Evolutionary conservation across 2,329 filamentous ascomycete genomes (phyloP).

Genomic region (Curvularia sp.): DNA sequence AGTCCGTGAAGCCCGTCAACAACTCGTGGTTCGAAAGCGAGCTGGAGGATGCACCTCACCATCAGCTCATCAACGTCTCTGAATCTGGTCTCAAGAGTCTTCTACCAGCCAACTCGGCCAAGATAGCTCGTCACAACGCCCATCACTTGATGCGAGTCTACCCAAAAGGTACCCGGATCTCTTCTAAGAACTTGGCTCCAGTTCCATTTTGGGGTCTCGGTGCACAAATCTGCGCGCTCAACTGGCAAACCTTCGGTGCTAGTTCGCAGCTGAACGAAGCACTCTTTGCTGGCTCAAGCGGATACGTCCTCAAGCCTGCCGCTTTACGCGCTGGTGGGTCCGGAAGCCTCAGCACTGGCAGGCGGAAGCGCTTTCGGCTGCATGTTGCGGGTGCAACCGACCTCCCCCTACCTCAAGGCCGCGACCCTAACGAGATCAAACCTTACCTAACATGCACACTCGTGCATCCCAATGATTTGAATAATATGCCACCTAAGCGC

Average conservation of each 20-base stretch:
- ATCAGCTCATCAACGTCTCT: slow-evolving; percentile 73
- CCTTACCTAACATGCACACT: slow-evolving; percentile 72
- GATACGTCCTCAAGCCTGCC: slow-evolving; percentile 70
- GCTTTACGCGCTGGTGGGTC: slow-evolving; percentile 64
- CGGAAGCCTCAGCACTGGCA: slow-evolving; percentile 57
- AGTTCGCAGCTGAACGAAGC: slow-evolving; percentile 73
- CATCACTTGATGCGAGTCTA: slow-evolving; percentile 73
- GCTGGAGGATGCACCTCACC: slow-evolving; percentile 61
- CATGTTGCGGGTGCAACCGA: slow-evolving; percentile 69
- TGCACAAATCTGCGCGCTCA: slow-evolving; percentile 72
- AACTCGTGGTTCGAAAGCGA: slow-evolving; percentile 68
- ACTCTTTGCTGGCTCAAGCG: slow-evolving; percentile 69
- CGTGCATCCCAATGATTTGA: slow-evolving; percentile 63
- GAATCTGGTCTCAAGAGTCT: slow-evolving; percentile 64
- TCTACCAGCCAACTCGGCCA: slow-evolving; percentile 56
- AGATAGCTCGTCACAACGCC: slow-evolving; percentile 67
- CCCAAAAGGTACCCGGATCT: slow-evolving; percentile 73
- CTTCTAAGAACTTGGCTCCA: slow-evolving; percentile 68
- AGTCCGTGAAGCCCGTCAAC: slow-evolving; percentile 71
- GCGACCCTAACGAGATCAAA: slow-evolving; percentile 59
- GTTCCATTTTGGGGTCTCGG: slow-evolving; percentile 71
- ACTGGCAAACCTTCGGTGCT: slow-evolving; percentile 72
- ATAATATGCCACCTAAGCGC: slow-evolving; percentile 62
- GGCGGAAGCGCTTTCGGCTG: slow-evolving; percentile 60
- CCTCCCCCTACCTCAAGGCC: slow-evolving; percentile 62